Base-by-base conservation (phyloP, 176 grass and related monocot genomes). In the Chrysopogon serrulatus region DNA sequence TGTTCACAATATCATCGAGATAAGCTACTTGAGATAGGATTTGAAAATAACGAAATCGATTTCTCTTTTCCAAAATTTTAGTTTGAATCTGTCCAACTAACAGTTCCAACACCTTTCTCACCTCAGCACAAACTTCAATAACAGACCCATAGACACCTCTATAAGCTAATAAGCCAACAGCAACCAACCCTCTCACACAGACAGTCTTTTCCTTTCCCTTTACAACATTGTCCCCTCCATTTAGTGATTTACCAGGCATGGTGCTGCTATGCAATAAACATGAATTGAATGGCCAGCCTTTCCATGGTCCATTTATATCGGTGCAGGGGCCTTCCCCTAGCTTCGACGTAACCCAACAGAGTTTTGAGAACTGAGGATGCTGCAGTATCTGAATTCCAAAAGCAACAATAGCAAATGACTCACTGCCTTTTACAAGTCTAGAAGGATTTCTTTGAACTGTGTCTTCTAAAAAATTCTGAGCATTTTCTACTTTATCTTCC, bases 281-380 rank as follows among this genome's bases (percentile, higher is more conserved):
- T 42, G 96, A 92, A 84, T 93, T 92, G 91, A 98, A 98, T 88
- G 96, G 96, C 96, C 96, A 98, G 68, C 89, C 88, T 87, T 93
- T 95, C 96, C 96, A 95, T 72, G 96, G 91, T 64, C 93, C 96
- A 93, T 89, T 93, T 78, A 88, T 92, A 85, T 93, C 82, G 71
- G 96, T 86, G 76, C 64, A 98, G 62, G 96, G 96, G n/a, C 96
- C 96, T 84, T 95, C 96, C 60, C 30, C 90, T 72, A 98, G 83
- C 72, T 95, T 95, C 51, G 96, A 98, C 63, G 91, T 95, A 70
- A 93, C 87, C 92, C 92, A 98, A 86, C 96, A 98, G 84, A 98
- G 96, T 90, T 93, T 92, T 71, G 96, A 88, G 59, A 93, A 98
- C 69, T 98, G 91, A 10, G 93, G 96, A 42, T 90, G 86, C 61